Percentiles rank a stretch among this genome's conserved stretches.
Conservation (phyloP, 371 early-diverging fungal species). For the Rhizopus microsporus region DNA sequence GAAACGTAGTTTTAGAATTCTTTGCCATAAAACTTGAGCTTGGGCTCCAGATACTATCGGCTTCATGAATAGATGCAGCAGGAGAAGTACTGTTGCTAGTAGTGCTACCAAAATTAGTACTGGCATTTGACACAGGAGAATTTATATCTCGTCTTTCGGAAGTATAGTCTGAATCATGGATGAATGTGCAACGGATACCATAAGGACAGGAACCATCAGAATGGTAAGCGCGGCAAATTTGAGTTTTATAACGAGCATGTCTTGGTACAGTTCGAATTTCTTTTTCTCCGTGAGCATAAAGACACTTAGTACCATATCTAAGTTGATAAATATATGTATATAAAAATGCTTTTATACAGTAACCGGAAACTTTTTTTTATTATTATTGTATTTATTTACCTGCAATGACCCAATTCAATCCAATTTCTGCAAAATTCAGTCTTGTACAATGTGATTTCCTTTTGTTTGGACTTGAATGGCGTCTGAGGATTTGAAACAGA, state of each 20-base stretch:
- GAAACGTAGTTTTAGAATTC: too few relatives aligned
- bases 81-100: too few relatives aligned
- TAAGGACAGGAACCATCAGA: slow-evolving; percentile 93
- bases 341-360: too few relatives aligned
- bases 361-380: neutral
- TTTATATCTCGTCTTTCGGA: neutral
- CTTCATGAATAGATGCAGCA: too few relatives aligned
- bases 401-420: slow-evolving; percentile 86
- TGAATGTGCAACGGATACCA: slow-evolving; percentile 95
- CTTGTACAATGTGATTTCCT: neutral
- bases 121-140: neutral
- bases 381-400: slow-evolving; percentile 37
- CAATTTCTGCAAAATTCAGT: slow-evolving; percentile 89
- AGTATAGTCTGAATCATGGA: slow-evolving; percentile 57
- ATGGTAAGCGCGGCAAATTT: slow-evolving; percentile 87
- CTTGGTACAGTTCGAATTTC: slow-evolving; percentile 85
- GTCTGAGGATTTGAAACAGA: neutral
- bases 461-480: too few relatives aligned
- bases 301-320: slow-evolving; percentile 91
- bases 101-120: too few relatives aligned
- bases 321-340: neutral
- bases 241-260: slow-evolving; percentile 95
- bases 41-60: too few relatives aligned
- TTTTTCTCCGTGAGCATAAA: slow-evolving; percentile 89
- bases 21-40: too few relatives aligned